Percentiles rank a stretch among this genome's conserved stretches.
These are phyloP conservation scores for Metschnikowia sp. DNA, from an alignment of 805 yeast species.

Conservation along the genomic window DNA sequence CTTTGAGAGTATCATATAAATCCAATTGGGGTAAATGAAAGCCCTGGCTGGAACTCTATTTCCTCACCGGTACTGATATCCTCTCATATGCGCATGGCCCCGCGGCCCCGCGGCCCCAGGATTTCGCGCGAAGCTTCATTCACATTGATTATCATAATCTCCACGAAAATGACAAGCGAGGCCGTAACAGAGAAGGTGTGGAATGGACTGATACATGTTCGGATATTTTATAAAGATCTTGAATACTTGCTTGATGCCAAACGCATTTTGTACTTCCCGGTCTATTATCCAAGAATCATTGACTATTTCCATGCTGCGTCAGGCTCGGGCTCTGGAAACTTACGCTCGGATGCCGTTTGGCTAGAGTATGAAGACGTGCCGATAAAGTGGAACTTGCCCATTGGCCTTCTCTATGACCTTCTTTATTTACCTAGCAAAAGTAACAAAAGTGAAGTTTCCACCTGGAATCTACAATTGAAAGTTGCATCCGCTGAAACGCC, in stretches of 20 bases:
- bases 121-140: too few species aligned
- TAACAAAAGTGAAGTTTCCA: conserved; percentile 35
- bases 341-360: conserved; percentile 45
- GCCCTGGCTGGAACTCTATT: too few species aligned
- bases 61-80: too few species aligned
- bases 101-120: too few species aligned
- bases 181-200: conserved; percentile 42
- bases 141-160: background rate
- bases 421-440: conserved; percentile 36
- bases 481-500: conserved; percentile 5
- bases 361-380: conserved; percentile 63
- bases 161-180: conserved; percentile 3
- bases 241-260: conserved; percentile 21
- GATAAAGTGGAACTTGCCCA: conserved; percentile 72
- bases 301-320: conserved; percentile 30
- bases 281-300: conserved; percentile 35
- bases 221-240: conserved; percentile 25
- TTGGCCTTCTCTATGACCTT: conserved; percentile 64
- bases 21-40: too few species aligned
- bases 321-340: conserved; percentile 13
- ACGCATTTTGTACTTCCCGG: conserved; percentile 54
- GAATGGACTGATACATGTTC: conserved; percentile 52
- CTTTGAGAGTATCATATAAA: too few species aligned
- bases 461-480: conserved; percentile 36
- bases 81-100: too few species aligned